Evolutionary conservation across 768 basidiomycete genomes (phyloP).

Genomic region (Cyclocybe aegerita): DNA sequence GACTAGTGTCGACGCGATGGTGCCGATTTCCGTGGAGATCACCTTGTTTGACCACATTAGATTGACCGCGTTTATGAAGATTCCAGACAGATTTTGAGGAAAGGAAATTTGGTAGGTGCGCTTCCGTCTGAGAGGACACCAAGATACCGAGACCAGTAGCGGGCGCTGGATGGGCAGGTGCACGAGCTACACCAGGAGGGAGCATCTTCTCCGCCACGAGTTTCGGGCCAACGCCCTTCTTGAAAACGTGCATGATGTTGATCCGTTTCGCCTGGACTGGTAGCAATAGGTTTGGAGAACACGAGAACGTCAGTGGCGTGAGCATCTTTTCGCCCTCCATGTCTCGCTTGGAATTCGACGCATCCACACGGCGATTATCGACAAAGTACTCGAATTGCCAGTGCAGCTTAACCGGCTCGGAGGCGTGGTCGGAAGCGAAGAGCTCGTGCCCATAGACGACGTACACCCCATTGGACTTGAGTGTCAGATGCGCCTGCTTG

Average conservation of each 20-base stretch:
- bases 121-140: slow-evolving; percentile 1
- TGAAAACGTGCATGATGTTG: slow-evolving; percentile 67
- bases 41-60: slow-evolving; percentile 14
- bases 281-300: slow-evolving; percentile 67
- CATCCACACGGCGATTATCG: slow-evolving; percentile 50
- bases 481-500: slow-evolving; percentile 66
- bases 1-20: not conserved
- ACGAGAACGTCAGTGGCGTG: slow-evolving; percentile 73
- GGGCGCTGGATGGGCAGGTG: not conserved
- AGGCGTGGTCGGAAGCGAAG: slow-evolving; percentile 22
- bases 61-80: slow-evolving; percentile 21
- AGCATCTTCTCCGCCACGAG: slow-evolving; percentile 61
- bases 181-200: slow-evolving; percentile 22
- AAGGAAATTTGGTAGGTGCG: slow-evolving; percentile 7
- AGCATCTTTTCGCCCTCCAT: slow-evolving; percentile 70
- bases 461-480: slow-evolving; percentile 77
- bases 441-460: slow-evolving; percentile 68
- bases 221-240: slow-evolving; percentile 68
- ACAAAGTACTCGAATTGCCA: slow-evolving; percentile 87
- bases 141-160: too few species aligned
- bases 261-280: slow-evolving; percentile 66
- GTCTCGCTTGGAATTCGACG: slow-evolving; percentile 34
- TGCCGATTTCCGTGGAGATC: not conserved
- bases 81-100: slow-evolving; percentile 11
- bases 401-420: slow-evolving; percentile 40